Evolutionary conservation across 1,284 basidiomycete genomes (phyloP).

Genomic region (Moesziomyces globuligerus): DNA sequence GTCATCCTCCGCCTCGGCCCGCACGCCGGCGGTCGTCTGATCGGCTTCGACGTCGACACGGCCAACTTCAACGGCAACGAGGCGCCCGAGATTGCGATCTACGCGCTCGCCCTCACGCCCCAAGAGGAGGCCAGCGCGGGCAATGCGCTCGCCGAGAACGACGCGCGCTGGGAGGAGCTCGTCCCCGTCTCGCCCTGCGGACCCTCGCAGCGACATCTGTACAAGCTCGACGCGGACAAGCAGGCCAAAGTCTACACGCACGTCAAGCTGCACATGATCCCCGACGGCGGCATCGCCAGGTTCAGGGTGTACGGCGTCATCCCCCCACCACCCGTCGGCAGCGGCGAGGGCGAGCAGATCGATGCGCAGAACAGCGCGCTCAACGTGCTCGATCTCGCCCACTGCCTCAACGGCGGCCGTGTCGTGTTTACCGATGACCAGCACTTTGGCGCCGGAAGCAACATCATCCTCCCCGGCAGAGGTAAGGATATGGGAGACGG

Average conservation of each 20-base stretch:
- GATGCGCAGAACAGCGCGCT: slow-evolving; percentile 64
- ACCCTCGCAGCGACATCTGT: slow-evolving; percentile 85
- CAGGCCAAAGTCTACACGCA: slow-evolving; percentile 74
- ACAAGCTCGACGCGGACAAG: slow-evolving; percentile 71
- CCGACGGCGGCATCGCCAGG: slow-evolving; percentile 81
- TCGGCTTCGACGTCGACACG: slow-evolving; percentile 95
- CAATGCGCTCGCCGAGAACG: slow-evolving; percentile 54
- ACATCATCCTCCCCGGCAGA: slow-evolving; percentile 89
- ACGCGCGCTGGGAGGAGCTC: slow-evolving; percentile 58
- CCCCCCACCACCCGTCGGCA: slow-evolving; percentile 55
- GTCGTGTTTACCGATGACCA: slow-evolving; percentile 82
- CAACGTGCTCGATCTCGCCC: slow-evolving; percentile 80
- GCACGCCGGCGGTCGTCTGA: slow-evolving; percentile 73
- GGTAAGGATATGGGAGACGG: slow-evolving; percentile 94
- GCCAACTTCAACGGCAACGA: slow-evolving; percentile 97
- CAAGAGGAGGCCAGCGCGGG: slow-evolving; percentile 36
- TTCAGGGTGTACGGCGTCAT: slow-evolving; percentile 68
- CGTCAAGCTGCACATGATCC: slow-evolving; percentile 93
- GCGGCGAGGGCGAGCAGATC: slow-evolving; percentile 65
- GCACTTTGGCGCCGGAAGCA: slow-evolving; percentile 91
- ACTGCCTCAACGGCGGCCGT: slow-evolving; percentile 87
- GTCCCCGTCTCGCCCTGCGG: slow-evolving; percentile 69
- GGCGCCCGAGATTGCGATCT: slow-evolving; percentile 62
- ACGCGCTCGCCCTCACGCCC: slow-evolving; percentile 39
- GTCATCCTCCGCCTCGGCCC: slow-evolving; percentile 88